Evolutionary conservation across 306 rosid species (phyloP).

Genomic region (Dryas alaskensis): DNA sequence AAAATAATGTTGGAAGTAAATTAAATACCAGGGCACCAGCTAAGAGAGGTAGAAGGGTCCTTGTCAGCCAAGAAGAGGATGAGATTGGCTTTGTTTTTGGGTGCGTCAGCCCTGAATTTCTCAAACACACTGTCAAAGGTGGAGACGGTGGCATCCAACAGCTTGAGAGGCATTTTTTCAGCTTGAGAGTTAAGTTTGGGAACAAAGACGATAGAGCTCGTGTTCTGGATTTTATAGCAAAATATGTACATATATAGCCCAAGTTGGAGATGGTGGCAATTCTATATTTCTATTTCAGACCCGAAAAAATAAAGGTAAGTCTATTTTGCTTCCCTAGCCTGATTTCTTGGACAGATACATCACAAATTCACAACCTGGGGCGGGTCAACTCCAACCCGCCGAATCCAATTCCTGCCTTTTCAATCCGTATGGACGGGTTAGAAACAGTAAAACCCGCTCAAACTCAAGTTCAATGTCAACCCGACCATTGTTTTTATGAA

Average conservation of each 20-base stretch:
- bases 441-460: too few relatives aligned
- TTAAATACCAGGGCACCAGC: constrained; percentile 84
- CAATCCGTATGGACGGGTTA: too few relatives aligned
- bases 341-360: not conserved
- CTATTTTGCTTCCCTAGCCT: not conserved
- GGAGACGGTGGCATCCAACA: constrained; percentile 56
- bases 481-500: too few relatives aligned
- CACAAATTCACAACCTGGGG: not conserved
- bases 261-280: not conserved
- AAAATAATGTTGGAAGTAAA: not conserved
- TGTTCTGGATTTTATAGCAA: not conserved
- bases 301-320: not conserved
- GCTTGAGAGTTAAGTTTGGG: too few relatives aligned
- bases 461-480: too few relatives aligned
- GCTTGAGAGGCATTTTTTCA: constrained; percentile 54
- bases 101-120: constrained; percentile 60
- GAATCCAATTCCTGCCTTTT: too few relatives aligned
- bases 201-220: not conserved
- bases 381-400: too few relatives aligned
- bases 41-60: constrained; percentile 75
- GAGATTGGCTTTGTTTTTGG: constrained; percentile 55
- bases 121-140: constrained; percentile 55
- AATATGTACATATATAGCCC: not conserved
- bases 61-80: constrained; percentile 83
- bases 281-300: too few relatives aligned